phyloP scores from a whole-genome alignment of 352 stramenopile species.

The Phytophthora parvispora region DNA sequence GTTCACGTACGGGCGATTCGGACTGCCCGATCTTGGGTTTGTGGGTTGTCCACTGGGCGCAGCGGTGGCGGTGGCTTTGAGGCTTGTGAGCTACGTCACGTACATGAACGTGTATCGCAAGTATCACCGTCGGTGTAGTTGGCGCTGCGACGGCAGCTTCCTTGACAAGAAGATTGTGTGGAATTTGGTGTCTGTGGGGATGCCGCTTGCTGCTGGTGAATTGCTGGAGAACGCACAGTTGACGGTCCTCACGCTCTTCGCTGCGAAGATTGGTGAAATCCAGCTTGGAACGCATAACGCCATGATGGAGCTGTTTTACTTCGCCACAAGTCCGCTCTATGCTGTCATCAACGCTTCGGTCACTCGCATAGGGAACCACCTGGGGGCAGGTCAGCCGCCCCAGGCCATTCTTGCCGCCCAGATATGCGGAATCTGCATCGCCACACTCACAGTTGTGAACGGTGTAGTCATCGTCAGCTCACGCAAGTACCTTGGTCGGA shows the following conservation, averaged over 20 bases:
- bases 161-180: constrained; percentile 49
- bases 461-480: constrained; percentile 56
- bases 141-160: constrained; percentile 57
- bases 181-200: constrained; percentile 56
- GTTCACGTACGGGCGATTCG: constrained; percentile 73
- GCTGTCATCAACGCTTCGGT: constrained; percentile 73
- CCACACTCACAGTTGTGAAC: constrained; percentile 51
- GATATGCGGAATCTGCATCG: constrained; percentile 58
- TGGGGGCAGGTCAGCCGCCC: constrained; percentile 54
- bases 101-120: constrained; percentile 76
- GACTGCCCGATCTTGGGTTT: constrained; percentile 69
- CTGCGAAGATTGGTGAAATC: constrained; percentile 71
- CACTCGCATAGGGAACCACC: constrained; percentile 71
- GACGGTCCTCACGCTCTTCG: constrained; percentile 80
- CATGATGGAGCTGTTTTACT: constrained; percentile 91
- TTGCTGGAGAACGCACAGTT: constrained; percentile 86
- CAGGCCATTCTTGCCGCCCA: constrained; percentile 62
- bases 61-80: constrained; percentile 53
- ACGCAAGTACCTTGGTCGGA: constrained; percentile 47
- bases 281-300: constrained; percentile 83
- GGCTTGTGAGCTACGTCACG: constrained; percentile 57
- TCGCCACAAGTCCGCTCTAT: constrained; percentile 80
- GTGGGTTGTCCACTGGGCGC: constrained; percentile 83
- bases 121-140: constrained; percentile 54
- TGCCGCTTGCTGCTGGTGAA: constrained; percentile 64